Evolutionary conservation across 305 asterid species (phyloP), one percentile per base, ranked within the genome.

Genomic region (Striga hermonthica): DNA sequence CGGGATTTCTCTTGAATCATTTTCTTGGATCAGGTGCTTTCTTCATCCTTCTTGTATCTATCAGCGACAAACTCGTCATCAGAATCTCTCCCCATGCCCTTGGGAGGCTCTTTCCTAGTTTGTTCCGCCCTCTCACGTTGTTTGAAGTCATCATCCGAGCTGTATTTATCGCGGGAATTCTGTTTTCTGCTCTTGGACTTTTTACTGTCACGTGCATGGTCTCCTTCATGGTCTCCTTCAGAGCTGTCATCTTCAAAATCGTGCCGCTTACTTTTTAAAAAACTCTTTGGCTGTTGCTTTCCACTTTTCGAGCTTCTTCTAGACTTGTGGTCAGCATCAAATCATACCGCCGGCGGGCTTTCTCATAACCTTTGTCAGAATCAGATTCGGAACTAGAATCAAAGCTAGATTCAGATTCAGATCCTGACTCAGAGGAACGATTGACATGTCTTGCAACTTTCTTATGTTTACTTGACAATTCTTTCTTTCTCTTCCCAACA

Each of bases 371-470:
- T 58, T 50, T 75, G 60, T 36, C 79, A 66, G n/a, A 44, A 62
- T 80, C 88, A 65, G 85, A 80, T 58, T 80, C 86, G 1, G 88
- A 72, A 69, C 66, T 63, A 16, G 86, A 82, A 66, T 62, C 80
- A 28, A 84, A 76, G 22, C 65, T 80, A 6, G 83, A 80, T 39
- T 71, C 85, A 5, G 91, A 83, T 4, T 67, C 57, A 43, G 89
- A 83, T 16, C 71, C 84, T 11, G 81, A 74, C 57, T 66, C 80
- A 28, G 86, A 79, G 47, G 81, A 80, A 43, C 81, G 77, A 49
- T 78, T 68, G 6, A 60, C 68, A 58, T 52, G 73, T 58, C 72
- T 79, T 65, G 75, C 69, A 67, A 37, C 69, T 72, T 79, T 79
- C 34, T 65, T 74, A 9, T 59, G 75, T 72, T 82, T 87, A 77